Percentiles rank a stretch among this genome's conserved stretches.
Conservation (phyloP, 176 grass and related monocot species). For the Cocos nucifera region DNA sequence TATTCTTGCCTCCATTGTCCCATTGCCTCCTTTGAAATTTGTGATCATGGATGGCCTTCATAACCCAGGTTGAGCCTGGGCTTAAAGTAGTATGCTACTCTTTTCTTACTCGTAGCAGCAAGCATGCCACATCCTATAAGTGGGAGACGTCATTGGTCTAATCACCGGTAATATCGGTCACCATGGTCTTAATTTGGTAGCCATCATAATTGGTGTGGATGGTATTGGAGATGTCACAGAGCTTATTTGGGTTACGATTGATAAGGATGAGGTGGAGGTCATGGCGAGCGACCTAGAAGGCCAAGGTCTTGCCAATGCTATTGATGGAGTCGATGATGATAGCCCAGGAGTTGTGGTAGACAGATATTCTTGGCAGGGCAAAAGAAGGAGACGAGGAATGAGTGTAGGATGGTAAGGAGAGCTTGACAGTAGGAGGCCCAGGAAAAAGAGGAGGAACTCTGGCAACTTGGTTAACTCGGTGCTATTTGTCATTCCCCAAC, state of each 20-base stretch:
- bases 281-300: slow-evolving; percentile 23
- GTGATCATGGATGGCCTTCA: too few species aligned
- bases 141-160: neutral
- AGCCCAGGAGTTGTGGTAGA: slow-evolving; percentile 36
- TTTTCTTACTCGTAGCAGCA: too few species aligned
- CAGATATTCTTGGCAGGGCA: neutral
- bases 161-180: slow-evolving; percentile 25
- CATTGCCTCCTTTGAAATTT: too few species aligned
- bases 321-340: slow-evolving; percentile 31
- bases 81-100: too few species aligned
- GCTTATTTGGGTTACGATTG: slow-evolving; percentile 33
- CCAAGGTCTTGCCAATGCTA: slow-evolving; percentile 37
- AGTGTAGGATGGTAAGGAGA: too few species aligned
- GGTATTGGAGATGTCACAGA: slow-evolving; percentile 16
- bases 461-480: too few species aligned
- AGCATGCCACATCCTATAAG: neutral
- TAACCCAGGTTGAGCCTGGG: too few species aligned
- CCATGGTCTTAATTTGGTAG: slow-evolving; percentile 13
- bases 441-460: too few species aligned
- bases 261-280: slow-evolving; percentile 46
- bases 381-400: too few species aligned
- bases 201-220: neutral
- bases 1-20: too few species aligned
- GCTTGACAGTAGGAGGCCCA: too few species aligned
- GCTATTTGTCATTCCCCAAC: too few species aligned